Evolutionary conservation across 202 grass and related monocot genomes (phyloP), one percentile per base, ranked within the genome.

Genomic region (Eragrostis tef): DNA sequence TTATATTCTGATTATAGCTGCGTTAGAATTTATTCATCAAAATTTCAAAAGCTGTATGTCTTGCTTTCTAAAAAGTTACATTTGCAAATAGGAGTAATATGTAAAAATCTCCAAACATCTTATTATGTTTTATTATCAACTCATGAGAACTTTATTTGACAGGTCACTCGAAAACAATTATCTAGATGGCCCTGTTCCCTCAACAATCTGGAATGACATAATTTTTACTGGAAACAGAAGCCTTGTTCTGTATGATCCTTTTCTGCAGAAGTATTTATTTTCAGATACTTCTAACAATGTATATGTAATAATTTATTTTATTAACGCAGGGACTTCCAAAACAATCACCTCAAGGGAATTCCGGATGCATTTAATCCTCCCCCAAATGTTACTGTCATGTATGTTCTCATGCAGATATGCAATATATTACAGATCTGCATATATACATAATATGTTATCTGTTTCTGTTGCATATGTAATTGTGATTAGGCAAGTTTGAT

Each of bases 371-470:
- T 93, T 81, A 84, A 69, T 62, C 88, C 78, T 90, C 96, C 96
- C 20, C 62, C 66, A 84, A 98, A 91, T 79, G 92, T 95, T 34
- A 91, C 92, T 19, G 78, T 98, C 46, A 75, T 98, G 96, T 98
- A 91, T 12, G 92, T 53, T 66, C 66, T 68, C 22, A 71, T 51
- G 54, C 11, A 73, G 72, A 72, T 72, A 51, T 49, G 65, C 41
- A 58, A 71, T 77, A 14, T 27, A 63, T 81, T 24, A 70, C 47
- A 46, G 34, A 74, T 15, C 9, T 22, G 36, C 74, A 74, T 22
- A 71, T 68, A 79, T 57, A 17, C 10, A 75, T 73, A 77, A 47
- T 62, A 19, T 47, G 14, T 72, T 63, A 80, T 66, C 34, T 58
- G 12, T 22, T 80, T 72, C 4, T 57, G 58, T 48, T 70, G 26